Base-by-base conservation (phyloP, 352 stramenopile genomes). In the Phytophthora pinifolia region DNA sequence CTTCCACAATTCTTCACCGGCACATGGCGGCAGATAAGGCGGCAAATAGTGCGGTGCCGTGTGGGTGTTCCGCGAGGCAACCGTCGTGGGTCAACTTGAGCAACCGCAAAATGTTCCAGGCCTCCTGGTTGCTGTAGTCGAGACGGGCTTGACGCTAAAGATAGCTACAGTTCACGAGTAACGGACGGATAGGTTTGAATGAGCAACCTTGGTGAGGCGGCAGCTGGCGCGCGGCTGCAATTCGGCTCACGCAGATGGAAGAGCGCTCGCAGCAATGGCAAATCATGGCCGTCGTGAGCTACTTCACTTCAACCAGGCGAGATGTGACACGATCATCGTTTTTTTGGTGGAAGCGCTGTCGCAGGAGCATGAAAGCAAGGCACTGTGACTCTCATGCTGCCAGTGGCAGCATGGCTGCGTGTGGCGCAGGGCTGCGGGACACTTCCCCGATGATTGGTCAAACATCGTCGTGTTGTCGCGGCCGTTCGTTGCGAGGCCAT, bases 261-360 rank as follows among this genome's bases (percentile, higher is more conserved):
- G 22, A 27, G 22, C 22, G 22, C 6, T 32, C 20, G 30, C 18
- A 29, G 10, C 12, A 25, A 10, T 14, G 27, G 18, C 47, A 54
- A 63, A 47, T 62, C 46, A 10, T 17, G 33, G 10, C 9, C 20
- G 20, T 25, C 20, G 32, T 13, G 48, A 59, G 32, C 41, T 25
- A 53, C 33, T 9, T 6, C 39, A 18, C 47, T 63, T 58, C 46
- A 53, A 64, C 41, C 4, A 43, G 41, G 13, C 37, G 41, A 54
- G 33, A 20, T 64, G 56, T 59, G 56, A 59, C 56, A 59, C 41
- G 48, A 48, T 49, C 55, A n/a, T n/a, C n/a, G n/a, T n/a, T 50
- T 50, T 53, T 59, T 46, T 33, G 41, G 33, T 31, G 31, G 39
- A 52, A 59, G 20, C 3, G 27, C n/a, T 46, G 43, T 52, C 22